A percentile compares a stretch with the other conserved stretches of the same genome.
These are phyloP conservation scores for Acer negundo DNA, from an alignment of 345 rosid genomes.

Conservation along the genomic window DNA sequence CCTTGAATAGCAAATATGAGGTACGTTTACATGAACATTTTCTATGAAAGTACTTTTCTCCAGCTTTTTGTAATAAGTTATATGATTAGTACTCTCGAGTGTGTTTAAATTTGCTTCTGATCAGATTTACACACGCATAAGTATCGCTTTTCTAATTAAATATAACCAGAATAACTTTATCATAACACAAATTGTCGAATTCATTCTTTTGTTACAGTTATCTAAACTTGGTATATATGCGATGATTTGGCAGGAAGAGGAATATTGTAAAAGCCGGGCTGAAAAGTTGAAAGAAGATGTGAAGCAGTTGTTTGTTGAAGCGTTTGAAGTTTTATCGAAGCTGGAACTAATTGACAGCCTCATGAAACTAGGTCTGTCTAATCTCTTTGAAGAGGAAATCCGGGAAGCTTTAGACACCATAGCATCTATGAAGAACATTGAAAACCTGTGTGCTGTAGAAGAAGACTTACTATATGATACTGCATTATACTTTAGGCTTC, in stretches of 20 bases:
- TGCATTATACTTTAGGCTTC: conserved; percentile 45
- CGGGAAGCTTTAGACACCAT: conserved; percentile 25
- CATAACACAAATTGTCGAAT: too few species aligned
- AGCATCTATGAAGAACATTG: conserved; percentile 1
- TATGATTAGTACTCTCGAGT: too few species aligned
- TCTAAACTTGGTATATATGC: not conserved
- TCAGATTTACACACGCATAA: not conserved
- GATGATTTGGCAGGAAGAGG: conserved; percentile 28
- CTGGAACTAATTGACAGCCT: conserved; percentile 41
- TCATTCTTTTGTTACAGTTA: too few species aligned
- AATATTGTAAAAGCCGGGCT: conserved; percentile 8
- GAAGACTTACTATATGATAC: conserved; percentile 28
- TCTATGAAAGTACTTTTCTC: too few species aligned
- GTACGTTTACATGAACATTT: conserved; percentile 9
- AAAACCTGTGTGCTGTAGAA: not conserved
- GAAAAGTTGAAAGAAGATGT: conserved; percentile 29
- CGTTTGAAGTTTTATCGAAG: conserved; percentile 23
- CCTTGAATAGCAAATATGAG: conserved; percentile 31
- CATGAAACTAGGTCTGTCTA: conserved; percentile 39
- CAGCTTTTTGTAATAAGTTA: too few species aligned
- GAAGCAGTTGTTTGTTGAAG: conserved; percentile 28
- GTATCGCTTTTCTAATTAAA: too few species aligned
- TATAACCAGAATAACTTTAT: too few species aligned
- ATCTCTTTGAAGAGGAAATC: conserved; percentile 40
- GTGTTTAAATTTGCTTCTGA: too few species aligned